These are phyloP conservation scores for Hypoxylon lenormandii DNA, from an alignment of 495 filamentous ascomycete species.

Conservation along the genomic window DNA sequence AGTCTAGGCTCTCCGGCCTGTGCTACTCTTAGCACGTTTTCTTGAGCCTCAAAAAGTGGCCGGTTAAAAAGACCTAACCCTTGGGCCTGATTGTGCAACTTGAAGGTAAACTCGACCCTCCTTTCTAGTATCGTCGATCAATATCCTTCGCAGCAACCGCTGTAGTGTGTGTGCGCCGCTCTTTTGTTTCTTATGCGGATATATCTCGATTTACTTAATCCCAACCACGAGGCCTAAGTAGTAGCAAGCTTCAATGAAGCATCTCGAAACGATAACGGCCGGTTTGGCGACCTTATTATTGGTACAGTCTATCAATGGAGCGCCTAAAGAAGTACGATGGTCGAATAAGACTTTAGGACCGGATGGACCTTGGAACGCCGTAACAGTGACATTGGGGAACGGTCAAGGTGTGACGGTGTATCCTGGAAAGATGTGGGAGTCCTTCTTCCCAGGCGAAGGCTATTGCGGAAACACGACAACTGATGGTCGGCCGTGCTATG, in stretches of 20 bases:
- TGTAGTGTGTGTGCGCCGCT: no score
- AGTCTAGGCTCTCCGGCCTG: conserved; percentile 3
- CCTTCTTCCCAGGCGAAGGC: conserved; percentile 15
- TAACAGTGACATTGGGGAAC: conserved; percentile 15
- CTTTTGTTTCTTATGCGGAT: not conserved
- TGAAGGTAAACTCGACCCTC: conserved; percentile 12
- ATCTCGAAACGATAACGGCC: conserved; percentile 4
- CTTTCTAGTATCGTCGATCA: conserved; percentile 19
- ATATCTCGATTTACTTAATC: not conserved
- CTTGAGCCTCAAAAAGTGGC: conserved; percentile 13
- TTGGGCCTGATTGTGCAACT: not conserved
- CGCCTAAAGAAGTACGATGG: conserved; percentile 22
- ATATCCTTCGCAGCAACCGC: not conserved
- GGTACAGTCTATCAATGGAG: conserved; percentile 1
- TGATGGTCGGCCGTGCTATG: conserved; percentile 28
- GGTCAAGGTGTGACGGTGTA: conserved; percentile 25
- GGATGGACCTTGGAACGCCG: conserved; percentile 32
- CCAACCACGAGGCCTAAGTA: not conserved
- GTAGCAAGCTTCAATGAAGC: conserved; percentile 15
- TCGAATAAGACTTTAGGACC: conserved; percentile 33
- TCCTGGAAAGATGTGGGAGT: conserved; percentile 37
- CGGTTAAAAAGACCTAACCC: conserved; percentile 7
- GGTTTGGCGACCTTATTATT: conserved; percentile 8
- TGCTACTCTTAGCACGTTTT: conserved; percentile 1
- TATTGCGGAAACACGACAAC: conserved; percentile 24